These are phyloP conservation scores for Rhizopus microsporus DNA, from an alignment of 371 early-diverging fungal genomes.

Conservation along the genomic window DNA sequence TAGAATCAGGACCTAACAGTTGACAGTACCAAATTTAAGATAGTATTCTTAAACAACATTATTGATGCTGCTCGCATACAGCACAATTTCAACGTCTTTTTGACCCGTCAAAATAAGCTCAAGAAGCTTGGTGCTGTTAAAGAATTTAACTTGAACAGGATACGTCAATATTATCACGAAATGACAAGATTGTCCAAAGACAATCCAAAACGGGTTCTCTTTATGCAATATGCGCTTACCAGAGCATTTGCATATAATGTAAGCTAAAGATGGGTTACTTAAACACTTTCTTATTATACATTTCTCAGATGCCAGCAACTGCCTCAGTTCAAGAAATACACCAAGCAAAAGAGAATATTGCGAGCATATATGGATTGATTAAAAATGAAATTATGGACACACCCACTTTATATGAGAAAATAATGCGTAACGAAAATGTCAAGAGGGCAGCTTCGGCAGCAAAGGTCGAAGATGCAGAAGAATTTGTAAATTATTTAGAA, in stretches of 20 bases:
- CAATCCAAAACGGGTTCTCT: background rate
- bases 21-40: background rate
- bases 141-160: background rate
- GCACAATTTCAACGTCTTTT: slow-evolving; percentile 1
- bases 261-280: background rate
- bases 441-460: background rate
- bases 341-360: background rate
- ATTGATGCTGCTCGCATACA: background rate
- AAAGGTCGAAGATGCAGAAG: background rate
- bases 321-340: background rate
- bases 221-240: slow-evolving; percentile 2
- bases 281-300: background rate
- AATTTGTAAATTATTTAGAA: slow-evolving; percentile 21
- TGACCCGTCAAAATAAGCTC: background rate
- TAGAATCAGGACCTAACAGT: background rate
- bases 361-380: background rate
- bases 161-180: background rate
- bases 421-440: background rate
- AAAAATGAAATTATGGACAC: slow-evolving; percentile 2
- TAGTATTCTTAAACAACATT: background rate
- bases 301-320: background rate
- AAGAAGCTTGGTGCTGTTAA: slow-evolving; percentile 1
- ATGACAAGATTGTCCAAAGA: slow-evolving; percentile 1
- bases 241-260: background rate
- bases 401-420: background rate